Evolutionary conservation across 805 yeast species (phyloP), one percentile per base, ranked within the genome.

Genomic region (Kazachstania taianensis): DNA sequence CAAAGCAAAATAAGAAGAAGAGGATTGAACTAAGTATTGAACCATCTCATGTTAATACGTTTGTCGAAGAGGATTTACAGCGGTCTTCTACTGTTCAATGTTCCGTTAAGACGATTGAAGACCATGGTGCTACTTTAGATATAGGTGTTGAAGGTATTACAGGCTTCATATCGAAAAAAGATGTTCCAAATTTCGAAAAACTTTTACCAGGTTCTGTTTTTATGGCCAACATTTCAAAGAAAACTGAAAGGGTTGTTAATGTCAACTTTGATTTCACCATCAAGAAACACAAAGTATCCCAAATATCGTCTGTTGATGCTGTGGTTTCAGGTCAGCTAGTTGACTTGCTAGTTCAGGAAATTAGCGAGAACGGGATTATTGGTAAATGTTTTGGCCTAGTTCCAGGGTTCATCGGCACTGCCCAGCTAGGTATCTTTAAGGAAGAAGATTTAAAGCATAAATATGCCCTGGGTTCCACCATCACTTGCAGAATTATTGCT

Each of bases 251-350:
- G 68, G 63, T 51, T 59, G 70, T 41, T 49, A 73, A 77, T 2
- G 62, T 83, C 19, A 75, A 77, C 3, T 70, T 75, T 3, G 53
- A 65, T 16, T 66, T 65, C 22, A 55, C 65, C 17, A 57, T 61
- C 36, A 69, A 72, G 38, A 75, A 71, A 41, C 48, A 64, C 16
- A 59, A 73, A 5, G 52, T 73, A 6, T 52, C 73, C 4, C 63
- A 80, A 5, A 76, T 81, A 29, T 68, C 85, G 1, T 75, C 94
- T 2, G 63, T 84, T 15, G 94, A 86, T 49, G 75, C 94, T 4
- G 70, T 87, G 19, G 70, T 81, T 26, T 94, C 99, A 3, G 99
- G 98, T 49, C 72, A 78, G 44, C 51, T 78, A 8, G 84, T 87
- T 7, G 85, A 81, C 40, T 81, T 86, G 5, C 60, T 78, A 20